phyloP scores from a whole-genome alignment of 805 yeast genomes.

The Saturnispora gosingensis region DNA sequence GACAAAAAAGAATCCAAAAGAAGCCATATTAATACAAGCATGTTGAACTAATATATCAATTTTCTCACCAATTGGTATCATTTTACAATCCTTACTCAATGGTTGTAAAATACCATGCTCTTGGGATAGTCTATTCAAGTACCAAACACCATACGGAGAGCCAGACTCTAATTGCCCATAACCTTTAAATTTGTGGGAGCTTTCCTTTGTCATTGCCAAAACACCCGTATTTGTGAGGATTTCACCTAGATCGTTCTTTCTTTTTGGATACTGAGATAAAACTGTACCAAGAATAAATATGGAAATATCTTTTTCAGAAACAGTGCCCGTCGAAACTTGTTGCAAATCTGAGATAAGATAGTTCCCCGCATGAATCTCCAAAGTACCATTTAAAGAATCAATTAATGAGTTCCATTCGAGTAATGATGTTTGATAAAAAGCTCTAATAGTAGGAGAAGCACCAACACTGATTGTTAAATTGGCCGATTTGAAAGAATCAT shows the following conservation, averaged over 20 bases:
- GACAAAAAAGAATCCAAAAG: slow-evolving; percentile 49
- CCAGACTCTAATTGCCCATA: slow-evolving; percentile 37
- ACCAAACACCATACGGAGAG: slow-evolving; percentile 44
- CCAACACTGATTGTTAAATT: slow-evolving; percentile 58
- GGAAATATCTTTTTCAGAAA: slow-evolving; percentile 37
- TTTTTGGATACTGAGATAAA: slow-evolving; percentile 45
- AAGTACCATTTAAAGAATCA: slow-evolving; percentile 27
- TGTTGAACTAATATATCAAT: slow-evolving; percentile 60
- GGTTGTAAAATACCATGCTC: slow-evolving; percentile 73
- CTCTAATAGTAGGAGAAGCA: slow-evolving; percentile 74
- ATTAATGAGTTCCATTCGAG: slow-evolving; percentile 7
- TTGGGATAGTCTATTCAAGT: slow-evolving; percentile 56
- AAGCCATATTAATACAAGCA: slow-evolving; percentile 60
- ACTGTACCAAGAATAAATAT: slow-evolving; percentile 49
- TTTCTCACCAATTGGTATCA: slow-evolving; percentile 47
- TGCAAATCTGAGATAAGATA: slow-evolving; percentile 67
- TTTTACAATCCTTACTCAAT: slow-evolving; percentile 23
- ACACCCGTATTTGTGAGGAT: slow-evolving; percentile 65
- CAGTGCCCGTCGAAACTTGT: slow-evolving; percentile 62
- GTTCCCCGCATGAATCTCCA: slow-evolving; percentile 79
- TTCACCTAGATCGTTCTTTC: slow-evolving; percentile 48
- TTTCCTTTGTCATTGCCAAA: slow-evolving; percentile 57
- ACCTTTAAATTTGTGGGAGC: slow-evolving; percentile 46
- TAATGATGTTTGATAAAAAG: slow-evolving; percentile 29
- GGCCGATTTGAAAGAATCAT: slow-evolving; percentile 23